phyloP scores from a whole-genome alignment of 805 yeast genomes.

The Yamadazyma nakazawae region DNA sequence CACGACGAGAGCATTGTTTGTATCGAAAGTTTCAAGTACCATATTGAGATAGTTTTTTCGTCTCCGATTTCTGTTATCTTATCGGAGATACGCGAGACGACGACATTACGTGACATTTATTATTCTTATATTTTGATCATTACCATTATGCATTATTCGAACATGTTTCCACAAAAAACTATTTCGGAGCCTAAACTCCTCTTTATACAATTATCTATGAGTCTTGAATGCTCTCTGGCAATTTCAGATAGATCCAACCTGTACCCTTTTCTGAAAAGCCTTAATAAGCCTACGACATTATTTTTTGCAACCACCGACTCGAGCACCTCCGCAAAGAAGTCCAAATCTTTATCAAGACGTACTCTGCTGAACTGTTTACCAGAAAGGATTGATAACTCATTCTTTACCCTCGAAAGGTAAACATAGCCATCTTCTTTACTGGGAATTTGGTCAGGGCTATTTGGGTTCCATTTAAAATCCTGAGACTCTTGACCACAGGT shows the following conservation, averaged over 20 bases:
- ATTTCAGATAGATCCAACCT: conserved; percentile 11
- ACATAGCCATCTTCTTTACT: conserved; percentile 11
- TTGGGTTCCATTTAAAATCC: not conserved
- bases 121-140: not conserved
- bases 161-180: conserved; percentile 12
- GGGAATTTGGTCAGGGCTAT: conserved; percentile 6
- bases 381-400: conserved; percentile 11
- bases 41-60: conserved; percentile 16
- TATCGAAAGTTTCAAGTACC: conserved; percentile 41
- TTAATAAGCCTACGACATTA: conserved; percentile 13
- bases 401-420: conserved; percentile 8
- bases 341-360: conserved; percentile 6
- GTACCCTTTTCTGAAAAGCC: conserved; percentile 10
- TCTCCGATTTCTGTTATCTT: not conserved
- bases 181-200: conserved; percentile 11
- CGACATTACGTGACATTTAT: not conserved
- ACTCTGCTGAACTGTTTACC: conserved; percentile 10
- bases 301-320: conserved; percentile 7
- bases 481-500: conserved; percentile 12
- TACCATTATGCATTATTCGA: conserved; percentile 6
- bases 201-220: conserved; percentile 13
- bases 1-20: conserved; percentile 21
- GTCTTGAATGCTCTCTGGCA: conserved; percentile 14
- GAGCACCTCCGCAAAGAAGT: conserved; percentile 10
- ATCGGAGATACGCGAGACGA: not conserved